Evolutionary conservation across 2,329 filamentous ascomycete species (phyloP), one percentile per base, ranked within the genome.

Genomic region (Sarocladium kiliense): DNA sequence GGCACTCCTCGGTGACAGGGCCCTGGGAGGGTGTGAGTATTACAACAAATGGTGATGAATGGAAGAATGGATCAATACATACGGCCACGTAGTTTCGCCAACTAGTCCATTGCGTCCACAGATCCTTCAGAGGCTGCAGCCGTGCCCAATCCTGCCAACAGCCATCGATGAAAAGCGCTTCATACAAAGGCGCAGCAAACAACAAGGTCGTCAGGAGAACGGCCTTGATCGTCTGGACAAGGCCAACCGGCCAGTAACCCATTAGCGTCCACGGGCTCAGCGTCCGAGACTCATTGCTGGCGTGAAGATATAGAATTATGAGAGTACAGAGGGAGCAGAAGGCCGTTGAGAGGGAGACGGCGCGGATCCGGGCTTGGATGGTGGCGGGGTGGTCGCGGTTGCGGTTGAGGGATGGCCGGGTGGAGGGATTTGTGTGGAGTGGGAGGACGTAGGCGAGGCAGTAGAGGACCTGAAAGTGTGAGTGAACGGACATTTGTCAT

Each of bases 71-170:
- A 56, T 56, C 21, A 23, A 60, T 41, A 77, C 87, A 64, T 76
- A 94, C 91, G 39, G 89, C 89, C 58, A 97, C 80, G 66, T 88
- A 84, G 67, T 97, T 97, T 61, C 94, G 84, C 82, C 89, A 96
- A 34, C 84, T 85, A 54, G 87, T 87, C 88, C 88, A 94, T 60
- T 88, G 87, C 59, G 78, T 76, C 63, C 89, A 80, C 14, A 85
- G 71, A 55, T 82, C 78, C n/a, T 74, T 72, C 14, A 89, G 62
- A 41, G 82, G 77, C 32, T 72, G 71, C 10, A 84, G 72, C 26
- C 71, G 59, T 53, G 85, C 63, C 85, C 86, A 91, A 53, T 81
- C 73, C 58, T 76, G 78, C 85, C 87, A 93, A 39, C 74, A 76
- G 14, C 83, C 82, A 60, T 96, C 87, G 21, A 91, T 82, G 57